These are phyloP conservation scores for Solanum sparsipilum DNA, from an alignment of 257 asterid genomes.

Conservation along the genomic window DNA sequence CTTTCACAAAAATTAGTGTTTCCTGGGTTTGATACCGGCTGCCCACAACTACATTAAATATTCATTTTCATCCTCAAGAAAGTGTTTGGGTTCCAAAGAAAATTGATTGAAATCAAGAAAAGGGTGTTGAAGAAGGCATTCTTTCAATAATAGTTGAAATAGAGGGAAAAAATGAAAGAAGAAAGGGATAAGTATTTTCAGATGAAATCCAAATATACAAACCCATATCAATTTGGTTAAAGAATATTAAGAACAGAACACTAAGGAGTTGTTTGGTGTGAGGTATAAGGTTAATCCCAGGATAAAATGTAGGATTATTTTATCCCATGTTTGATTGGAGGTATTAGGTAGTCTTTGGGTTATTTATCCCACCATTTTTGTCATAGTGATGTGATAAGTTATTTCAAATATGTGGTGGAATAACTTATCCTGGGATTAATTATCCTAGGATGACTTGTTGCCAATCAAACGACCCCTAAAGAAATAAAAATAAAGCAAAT, in stretches of 20 bases:
- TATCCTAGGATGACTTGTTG: too few relatives aligned
- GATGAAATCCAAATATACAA: neutral
- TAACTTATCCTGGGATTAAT: too few relatives aligned
- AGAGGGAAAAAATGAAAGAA: neutral
- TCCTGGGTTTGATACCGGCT: neutral
- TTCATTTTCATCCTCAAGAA: neutral
- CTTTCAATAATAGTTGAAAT: neutral
- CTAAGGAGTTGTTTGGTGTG: too few relatives aligned
- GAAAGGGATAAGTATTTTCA: neutral
- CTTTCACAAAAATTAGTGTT: neutral
- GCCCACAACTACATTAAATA: neutral
- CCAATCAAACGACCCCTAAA: too few relatives aligned
- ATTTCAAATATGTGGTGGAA: too few relatives aligned
- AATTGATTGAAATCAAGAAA: neutral
- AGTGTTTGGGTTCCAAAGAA: neutral
- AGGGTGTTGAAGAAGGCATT: neutral
- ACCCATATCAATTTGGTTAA: neutral
- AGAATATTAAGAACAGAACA: neutral
- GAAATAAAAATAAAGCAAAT: neutral
- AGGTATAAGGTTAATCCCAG: too few relatives aligned
- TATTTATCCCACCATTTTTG: too few relatives aligned
- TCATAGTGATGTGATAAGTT: too few relatives aligned
- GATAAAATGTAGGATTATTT: too few relatives aligned
- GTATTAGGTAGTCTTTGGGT: too few relatives aligned
- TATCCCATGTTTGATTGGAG: too few relatives aligned